A percentile compares a stretch with the other conserved stretches of the same genome.
Conservation (phyloP, 495 filamentous ascomycete genomes). For the Recurvomyces mirabilis region DNA sequence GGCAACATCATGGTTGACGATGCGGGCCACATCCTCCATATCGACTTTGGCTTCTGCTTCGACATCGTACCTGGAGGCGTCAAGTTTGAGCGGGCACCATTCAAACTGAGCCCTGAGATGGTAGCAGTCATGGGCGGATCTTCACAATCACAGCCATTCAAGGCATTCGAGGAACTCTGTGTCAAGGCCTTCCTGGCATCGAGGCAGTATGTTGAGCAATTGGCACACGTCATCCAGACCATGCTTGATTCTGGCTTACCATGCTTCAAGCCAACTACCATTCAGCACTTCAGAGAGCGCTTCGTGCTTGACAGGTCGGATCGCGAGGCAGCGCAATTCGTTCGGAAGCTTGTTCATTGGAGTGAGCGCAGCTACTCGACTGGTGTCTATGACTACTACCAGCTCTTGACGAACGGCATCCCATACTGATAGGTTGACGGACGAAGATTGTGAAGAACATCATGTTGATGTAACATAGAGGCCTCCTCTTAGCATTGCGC, state of each 20-base stretch:
- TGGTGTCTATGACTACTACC: constrained; percentile 91
- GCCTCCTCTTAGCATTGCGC: no score
- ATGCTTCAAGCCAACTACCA: constrained; percentile 95
- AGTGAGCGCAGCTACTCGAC: constrained; percentile 83
- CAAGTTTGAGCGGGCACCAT: constrained; percentile 92
- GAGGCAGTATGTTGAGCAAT: constrained; percentile 73
- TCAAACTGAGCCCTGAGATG: constrained; percentile 97
- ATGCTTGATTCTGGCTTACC: constrained; percentile 96
- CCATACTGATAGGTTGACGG: constrained; percentile 50
- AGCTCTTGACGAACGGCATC: constrained; percentile 93
- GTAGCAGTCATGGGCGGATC: constrained; percentile 90
- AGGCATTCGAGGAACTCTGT: constrained; percentile 91
- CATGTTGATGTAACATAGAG: not conserved
- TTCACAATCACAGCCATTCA: constrained; percentile 73
- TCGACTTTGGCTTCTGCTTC: constrained; percentile 99
- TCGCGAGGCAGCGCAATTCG: constrained; percentile 87
- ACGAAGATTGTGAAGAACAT: not conserved
- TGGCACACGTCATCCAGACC: constrained; percentile 75
- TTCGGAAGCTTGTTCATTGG: constrained; percentile 75
- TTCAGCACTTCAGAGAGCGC: constrained; percentile 81
- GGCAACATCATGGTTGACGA: constrained; percentile 99
- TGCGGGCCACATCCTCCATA: constrained; percentile 92
- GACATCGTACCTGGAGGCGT: constrained; percentile 96
- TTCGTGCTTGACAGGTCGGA: constrained; percentile 92
- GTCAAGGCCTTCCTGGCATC: constrained; percentile 91